Evolutionary conservation across 192 early-diverging fungal genomes (phyloP).

Genomic region (Chytriomyces hyalinus): DNA sequence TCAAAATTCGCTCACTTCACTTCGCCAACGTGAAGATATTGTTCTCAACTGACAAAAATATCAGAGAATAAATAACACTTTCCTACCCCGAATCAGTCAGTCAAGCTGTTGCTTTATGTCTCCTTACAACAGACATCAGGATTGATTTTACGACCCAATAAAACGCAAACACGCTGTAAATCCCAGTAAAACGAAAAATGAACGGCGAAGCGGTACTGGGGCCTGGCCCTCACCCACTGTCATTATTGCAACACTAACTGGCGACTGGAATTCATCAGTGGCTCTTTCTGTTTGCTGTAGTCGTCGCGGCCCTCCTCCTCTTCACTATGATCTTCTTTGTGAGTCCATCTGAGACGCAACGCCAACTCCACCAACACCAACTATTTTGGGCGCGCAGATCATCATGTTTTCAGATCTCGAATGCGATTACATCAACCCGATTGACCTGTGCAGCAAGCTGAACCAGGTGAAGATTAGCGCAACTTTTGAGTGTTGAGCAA

Average conservation of each 20-base stretch:
- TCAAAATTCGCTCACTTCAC: too few species aligned
- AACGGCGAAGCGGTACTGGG: slow-evolving; percentile 5
- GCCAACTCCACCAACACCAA: background rate
- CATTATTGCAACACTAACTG: background rate
- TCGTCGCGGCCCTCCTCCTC: slow-evolving; percentile 88
- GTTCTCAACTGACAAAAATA: too few species aligned
- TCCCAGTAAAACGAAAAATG: background rate
- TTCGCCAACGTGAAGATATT: too few species aligned
- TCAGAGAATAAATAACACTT: too few species aligned
- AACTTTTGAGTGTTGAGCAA: background rate
- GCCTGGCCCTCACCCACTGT: slow-evolving; percentile 23
- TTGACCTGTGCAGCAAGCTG: slow-evolving; percentile 95
- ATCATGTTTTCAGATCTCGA: slow-evolving; percentile 86
- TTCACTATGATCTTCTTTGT: slow-evolving; percentile 97
- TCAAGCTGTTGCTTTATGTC: too few species aligned
- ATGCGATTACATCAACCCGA: slow-evolving; percentile 99
- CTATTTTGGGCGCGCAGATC: slow-evolving; percentile 49
- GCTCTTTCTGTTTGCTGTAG: slow-evolving; percentile 90
- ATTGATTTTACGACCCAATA: too few species aligned
- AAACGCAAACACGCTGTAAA: too few species aligned
- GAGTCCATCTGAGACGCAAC: slow-evolving; percentile 13
- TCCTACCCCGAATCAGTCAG: too few species aligned
- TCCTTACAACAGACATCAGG: too few species aligned
- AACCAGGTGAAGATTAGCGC: slow-evolving; percentile 72
- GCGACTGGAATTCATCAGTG: slow-evolving; percentile 40